phyloP scores from a whole-genome alignment of 176 grass and related monocot genomes.

The Hsuehochloa calcarea region DNA sequence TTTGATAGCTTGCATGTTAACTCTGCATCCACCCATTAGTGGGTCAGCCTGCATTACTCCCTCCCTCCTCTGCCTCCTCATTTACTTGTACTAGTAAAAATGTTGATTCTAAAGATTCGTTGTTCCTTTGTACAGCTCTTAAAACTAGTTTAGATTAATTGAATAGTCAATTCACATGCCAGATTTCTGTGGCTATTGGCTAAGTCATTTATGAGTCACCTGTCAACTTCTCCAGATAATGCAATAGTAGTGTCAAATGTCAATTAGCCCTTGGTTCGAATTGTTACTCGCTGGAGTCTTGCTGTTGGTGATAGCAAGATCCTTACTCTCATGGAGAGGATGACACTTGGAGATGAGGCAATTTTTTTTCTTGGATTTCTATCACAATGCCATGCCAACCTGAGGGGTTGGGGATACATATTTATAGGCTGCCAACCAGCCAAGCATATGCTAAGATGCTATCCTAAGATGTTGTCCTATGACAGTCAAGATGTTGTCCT shows the following conservation, averaged over 20 bases:
- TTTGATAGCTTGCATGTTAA: constrained; percentile 16
- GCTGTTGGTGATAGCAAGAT: too few species aligned
- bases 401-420: too few species aligned
- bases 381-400: too few species aligned
- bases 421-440: too few species aligned
- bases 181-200: neutral
- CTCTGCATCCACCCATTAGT: neutral
- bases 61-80: neutral
- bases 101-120: neutral
- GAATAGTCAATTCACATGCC: neutral
- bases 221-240: neutral
- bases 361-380: too few species aligned
- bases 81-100: constrained; percentile 5
- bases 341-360: too few species aligned
- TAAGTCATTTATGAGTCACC: constrained; percentile 8
- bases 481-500: too few species aligned
- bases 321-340: too few species aligned
- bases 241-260: neutral
- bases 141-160: neutral
- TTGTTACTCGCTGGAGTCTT: too few species aligned
- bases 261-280: neutral
- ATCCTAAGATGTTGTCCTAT: too few species aligned
- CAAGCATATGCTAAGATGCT: too few species aligned
- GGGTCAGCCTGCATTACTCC: neutral
- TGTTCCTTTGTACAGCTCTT: neutral